Evolutionary conservation across 192 early-diverging fungal genomes (phyloP).

Genomic region (Pilobolus umbonatus): DNA sequence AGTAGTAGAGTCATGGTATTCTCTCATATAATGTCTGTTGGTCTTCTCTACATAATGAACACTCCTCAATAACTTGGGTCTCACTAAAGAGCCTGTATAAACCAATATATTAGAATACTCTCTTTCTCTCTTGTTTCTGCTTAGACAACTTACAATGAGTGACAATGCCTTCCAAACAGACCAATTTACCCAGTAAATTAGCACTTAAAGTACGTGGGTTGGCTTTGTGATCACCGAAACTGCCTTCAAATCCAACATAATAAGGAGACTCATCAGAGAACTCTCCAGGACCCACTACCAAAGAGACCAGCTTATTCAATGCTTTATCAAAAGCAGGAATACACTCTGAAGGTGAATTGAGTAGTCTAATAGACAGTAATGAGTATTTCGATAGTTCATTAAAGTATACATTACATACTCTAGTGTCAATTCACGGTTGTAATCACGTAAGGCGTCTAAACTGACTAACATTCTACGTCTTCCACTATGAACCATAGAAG

Average conservation of each 20-base stretch:
- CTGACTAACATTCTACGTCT: slow-evolving; percentile 76
- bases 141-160: slow-evolving; percentile 72
- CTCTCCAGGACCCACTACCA: slow-evolving; percentile 27
- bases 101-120: slow-evolving; percentile 24
- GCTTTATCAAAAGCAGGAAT: slow-evolving; percentile 82
- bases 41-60: slow-evolving; percentile 93
- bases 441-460: slow-evolving; percentile 82
- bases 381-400: background rate
- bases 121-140: background rate
- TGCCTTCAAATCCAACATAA: slow-evolving; percentile 83
- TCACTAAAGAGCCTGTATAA: slow-evolving; percentile 93
- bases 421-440: slow-evolving; percentile 65
- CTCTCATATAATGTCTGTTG: slow-evolving; percentile 71
- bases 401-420: slow-evolving; percentile 47
- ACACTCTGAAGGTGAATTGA: slow-evolving; percentile 73
- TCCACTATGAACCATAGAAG: slow-evolving; percentile 16
- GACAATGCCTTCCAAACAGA: slow-evolving; percentile 96
- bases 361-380: slow-evolving; percentile 42
- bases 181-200: slow-evolving; percentile 73
- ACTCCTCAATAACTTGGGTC: slow-evolving; percentile 87
- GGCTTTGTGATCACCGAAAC: slow-evolving; percentile 86
- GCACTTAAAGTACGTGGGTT: slow-evolving; percentile 84
- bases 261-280: slow-evolving; percentile 46
- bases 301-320: slow-evolving; percentile 52
- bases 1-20: slow-evolving; percentile 86